Base-by-base conservation (phyloP, 768 basidiomycete genomes). In the Mycena haematopus region DNA sequence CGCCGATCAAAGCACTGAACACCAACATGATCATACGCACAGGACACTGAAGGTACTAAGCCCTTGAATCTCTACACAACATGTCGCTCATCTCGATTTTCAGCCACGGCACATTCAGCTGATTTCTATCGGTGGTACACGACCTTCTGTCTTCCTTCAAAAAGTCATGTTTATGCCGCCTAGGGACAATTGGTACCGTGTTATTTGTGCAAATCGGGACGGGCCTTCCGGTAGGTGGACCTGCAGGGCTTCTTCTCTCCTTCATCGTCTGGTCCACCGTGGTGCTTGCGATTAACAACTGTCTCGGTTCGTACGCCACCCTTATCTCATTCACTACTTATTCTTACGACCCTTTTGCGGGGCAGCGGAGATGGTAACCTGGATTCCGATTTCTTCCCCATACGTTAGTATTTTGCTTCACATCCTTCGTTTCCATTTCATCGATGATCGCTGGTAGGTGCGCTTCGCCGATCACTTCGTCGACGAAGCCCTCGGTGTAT, bases 351-450 rank as follows among this genome's bases (percentile, higher is more conserved):
- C 13, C 31, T 15, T n/a, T 24, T 36, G 13, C 14, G 8, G 36
- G 11, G 22, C 59, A 83, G 91, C 88, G 33, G 91, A 93, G 74
- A 92, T 92, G 90, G 89, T 90, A 19, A 84, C 88, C 15, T 87
- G 85, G 77, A 89, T 90, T 13, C 91, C 91, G 6, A 86, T 92
- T 62, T 86, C 89, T 10, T 90, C 91, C 10, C 87, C 89, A 2
- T 91, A 65, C 36, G 80, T 47, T 17, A n/a, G 22, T 25, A 33
- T 56, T 19, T 42, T 42, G 40, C 19, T 6, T 42, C 19, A 22
- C 9, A 22, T 36, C 49, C 1, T 47, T 51, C 24, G 35, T 6
- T 22, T 50, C 52, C 14, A 36, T 25, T 46, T 29, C 14, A 11
- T 11, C 33, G 21, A 29, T 51, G 31, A 62, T 25, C 14, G 53